These are phyloP conservation scores for Delitschia confertaspora DNA, from an alignment of 495 filamentous ascomycete genomes.

Conservation along the genomic window DNA sequence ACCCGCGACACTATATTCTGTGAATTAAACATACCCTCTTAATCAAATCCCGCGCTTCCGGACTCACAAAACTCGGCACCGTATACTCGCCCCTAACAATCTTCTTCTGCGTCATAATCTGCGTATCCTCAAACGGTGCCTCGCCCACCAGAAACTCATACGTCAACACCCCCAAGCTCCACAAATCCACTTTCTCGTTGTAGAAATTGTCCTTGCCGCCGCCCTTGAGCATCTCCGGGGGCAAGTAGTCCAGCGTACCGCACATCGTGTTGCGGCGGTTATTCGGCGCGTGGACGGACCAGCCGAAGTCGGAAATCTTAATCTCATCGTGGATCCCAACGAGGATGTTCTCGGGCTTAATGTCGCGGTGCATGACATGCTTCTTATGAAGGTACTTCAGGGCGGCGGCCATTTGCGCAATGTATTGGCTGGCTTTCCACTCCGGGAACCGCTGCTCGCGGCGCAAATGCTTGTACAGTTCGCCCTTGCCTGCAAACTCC, in stretches of 20 bases:
- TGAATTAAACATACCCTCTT: constrained; percentile 62
- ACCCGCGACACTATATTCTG: too few relatives aligned
- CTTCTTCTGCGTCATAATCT: constrained; percentile 85
- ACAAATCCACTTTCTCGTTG: constrained; percentile 90
- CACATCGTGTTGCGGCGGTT: constrained; percentile 92
- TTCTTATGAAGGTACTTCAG: constrained; percentile 90
- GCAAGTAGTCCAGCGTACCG: constrained; percentile 93
- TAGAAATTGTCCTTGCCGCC: constrained; percentile 76
- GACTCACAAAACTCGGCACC: constrained; percentile 78
- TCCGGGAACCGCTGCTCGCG: constrained; percentile 84
- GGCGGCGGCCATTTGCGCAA: constrained; percentile 96
- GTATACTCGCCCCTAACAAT: constrained; percentile 89
- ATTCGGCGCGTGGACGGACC: constrained; percentile 96
- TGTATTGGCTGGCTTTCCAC: constrained; percentile 92
- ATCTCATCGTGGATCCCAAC: constrained; percentile 97
- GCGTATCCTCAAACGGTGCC: constrained; percentile 93
- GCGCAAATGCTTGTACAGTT: constrained; percentile 93
- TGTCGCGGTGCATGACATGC: constrained; percentile 97
- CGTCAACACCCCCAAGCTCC: constrained; percentile 88
- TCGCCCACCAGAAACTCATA: constrained; percentile 96
- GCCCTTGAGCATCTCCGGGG: constrained; percentile 90
- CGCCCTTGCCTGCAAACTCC: constrained; percentile 90
- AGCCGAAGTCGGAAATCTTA: constrained; percentile 97
- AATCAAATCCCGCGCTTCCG: constrained; percentile 87
- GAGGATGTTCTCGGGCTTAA: constrained; percentile 98